Conservation (phyloP, 352 stramenopile genomes). For the Phytophthora pinifolia region DNA sequence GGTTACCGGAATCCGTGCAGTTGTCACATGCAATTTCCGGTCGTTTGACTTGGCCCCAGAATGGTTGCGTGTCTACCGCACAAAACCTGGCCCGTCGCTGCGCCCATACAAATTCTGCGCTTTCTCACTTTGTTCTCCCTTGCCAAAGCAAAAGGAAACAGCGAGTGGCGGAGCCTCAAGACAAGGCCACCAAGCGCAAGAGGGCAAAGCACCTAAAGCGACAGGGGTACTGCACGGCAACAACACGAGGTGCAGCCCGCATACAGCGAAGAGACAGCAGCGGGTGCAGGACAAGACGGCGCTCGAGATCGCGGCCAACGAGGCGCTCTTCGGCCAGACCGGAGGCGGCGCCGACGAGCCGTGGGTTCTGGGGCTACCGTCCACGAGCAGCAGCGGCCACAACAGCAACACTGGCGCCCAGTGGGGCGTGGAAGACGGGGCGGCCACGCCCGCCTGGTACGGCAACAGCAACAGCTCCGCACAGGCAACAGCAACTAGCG, state of each 20-base stretch:
- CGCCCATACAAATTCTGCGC: too few species aligned
- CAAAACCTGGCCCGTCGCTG: too few species aligned
- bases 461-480: background rate
- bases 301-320: constrained; percentile 40
- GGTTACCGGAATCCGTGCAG: too few species aligned
- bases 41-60: too few species aligned
- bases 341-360: constrained; percentile 36
- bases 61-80: too few species aligned
- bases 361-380: constrained; percentile 23
- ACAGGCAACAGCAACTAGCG: constrained; percentile 5
- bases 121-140: constrained; percentile 19
- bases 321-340: constrained; percentile 42
- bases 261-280: constrained; percentile 3
- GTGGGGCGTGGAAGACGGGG: constrained; percentile 3
- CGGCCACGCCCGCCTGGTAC: background rate
- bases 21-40: too few species aligned
- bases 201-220: constrained; percentile 8
- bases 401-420: constrained; percentile 6
- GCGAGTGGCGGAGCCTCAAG: constrained; percentile 6
- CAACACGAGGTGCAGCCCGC: constrained; percentile 18
- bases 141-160: constrained; percentile 14
- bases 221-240: constrained; percentile 9
- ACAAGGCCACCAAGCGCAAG: too few species aligned
- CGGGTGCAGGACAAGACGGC: constrained; percentile 33
- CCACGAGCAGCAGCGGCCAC: constrained; percentile 16